Base-by-base conservation (phyloP, 176 grass and related monocot genomes). In the Bolboschoenus planiculmis region DNA sequence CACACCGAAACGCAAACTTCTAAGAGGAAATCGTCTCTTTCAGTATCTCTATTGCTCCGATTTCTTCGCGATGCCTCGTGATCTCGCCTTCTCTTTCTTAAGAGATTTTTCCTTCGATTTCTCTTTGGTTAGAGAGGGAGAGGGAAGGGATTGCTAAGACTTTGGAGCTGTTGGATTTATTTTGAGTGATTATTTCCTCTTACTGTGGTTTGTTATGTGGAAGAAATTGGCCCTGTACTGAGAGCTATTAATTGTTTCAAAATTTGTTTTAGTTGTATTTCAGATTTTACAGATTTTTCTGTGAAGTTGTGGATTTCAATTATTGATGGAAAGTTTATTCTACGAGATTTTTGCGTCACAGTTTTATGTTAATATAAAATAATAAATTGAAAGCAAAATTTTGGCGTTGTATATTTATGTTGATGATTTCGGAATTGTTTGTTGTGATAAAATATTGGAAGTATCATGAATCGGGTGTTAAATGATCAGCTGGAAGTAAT, bases 151-250 rank as follows among this genome's bases (percentile, higher is more conserved):
- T 50, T 24, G 23, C 1, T 48, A 50, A 75, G 71, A 75, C 13
- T 10, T 14, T 0, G 29, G 71, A 75, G 71, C 71, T 6, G 11
- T 29, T 75, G 71, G 23, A 27, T 75, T 18, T 29, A 48, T 3
- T n/a, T n/a, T 26, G 43, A 75, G 20, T 23, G 55, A 21, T 60
- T 40, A 31, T 64, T 63, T 61, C 26, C 35, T 81, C 16, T 81
- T 81, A 20, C 16, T 42, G 78, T 39, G 9, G 57, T 63, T 81
- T 81, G 79, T 81, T 40, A 63, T 44, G 79, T 44, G 79, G 79
- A 81, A 81, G 46, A 81, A 58, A 18, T 36, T 81, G 79, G 79
- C 56, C 79, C n/a, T 59, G 27, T 63, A 2, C 79, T 81, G 79
- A 81, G 79, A 81, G 60, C 56, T 44, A 46, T 21, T 43, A 10